Conservation (phyloP, 768 basidiomycete species). For the Tylopilus sp. region DNA sequence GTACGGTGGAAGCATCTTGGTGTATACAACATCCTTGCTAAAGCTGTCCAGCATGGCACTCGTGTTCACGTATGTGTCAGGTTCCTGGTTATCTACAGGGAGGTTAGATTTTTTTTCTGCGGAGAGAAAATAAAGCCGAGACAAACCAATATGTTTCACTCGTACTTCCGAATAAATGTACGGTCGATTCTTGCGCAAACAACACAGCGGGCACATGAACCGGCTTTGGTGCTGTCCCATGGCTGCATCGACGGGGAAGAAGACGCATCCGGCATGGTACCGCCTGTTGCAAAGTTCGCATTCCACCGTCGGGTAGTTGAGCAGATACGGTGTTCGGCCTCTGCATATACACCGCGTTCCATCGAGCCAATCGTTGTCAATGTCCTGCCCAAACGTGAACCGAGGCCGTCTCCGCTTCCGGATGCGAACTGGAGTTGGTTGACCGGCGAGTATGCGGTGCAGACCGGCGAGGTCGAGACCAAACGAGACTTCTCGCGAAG, state of each 20-base stretch:
- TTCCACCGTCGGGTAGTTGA: conserved; percentile 59
- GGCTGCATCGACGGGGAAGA: conserved; percentile 52
- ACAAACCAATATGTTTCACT: conserved; percentile 60
- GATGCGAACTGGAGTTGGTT: conserved; percentile 46
- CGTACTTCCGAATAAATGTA: conserved; percentile 78
- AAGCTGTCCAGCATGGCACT: conserved; percentile 71
- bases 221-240: conserved; percentile 31
- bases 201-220: conserved; percentile 78
- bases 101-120: conserved; percentile 4
- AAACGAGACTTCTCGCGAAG: conserved; percentile 75
- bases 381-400: conserved; percentile 74
- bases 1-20: conserved; percentile 60
- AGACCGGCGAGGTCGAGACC: conserved; percentile 80
- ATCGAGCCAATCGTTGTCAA: conserved; percentile 70
- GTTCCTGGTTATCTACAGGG: conserved; percentile 40
- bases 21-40: conserved; percentile 69
- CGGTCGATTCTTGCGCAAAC: conserved; percentile 64
- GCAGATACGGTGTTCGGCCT: conserved; percentile 58
- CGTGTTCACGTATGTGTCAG: conserved; percentile 66
- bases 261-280: conserved; percentile 77
- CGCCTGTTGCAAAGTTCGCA: conserved; percentile 63
- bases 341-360: conserved; percentile 80
- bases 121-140: not conserved
- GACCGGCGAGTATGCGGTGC: conserved; percentile 74
- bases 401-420: conserved; percentile 58